Evolutionary conservation across 306 rosid genomes (phyloP), one percentile per base, ranked within the genome.

Genomic region (Carpinus fangiana): DNA sequence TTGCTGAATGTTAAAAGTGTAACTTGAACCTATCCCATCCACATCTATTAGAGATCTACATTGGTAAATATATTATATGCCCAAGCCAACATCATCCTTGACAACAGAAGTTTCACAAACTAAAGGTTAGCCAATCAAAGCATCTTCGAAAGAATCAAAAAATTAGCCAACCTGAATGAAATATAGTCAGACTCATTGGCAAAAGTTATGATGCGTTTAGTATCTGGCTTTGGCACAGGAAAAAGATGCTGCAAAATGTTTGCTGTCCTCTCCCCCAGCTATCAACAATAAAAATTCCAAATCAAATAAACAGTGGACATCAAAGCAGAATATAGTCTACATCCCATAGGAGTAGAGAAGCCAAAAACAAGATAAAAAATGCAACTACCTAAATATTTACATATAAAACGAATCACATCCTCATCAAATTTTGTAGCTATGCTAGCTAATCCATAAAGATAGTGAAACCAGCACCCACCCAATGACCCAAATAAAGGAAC

Each of bases 181-280:
- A 95, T 77, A 74, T 87, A 91, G 80, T 95, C 98, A 60, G 92
- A 90, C 76, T 86, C 85, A 86, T 95, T 95, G 41, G 93, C 82
- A 70, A 92, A 91, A 64, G 98, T 91, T 70, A 92, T 84, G 23
- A 95, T 85, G 28, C 98, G 97, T 73, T 93, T 95, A 3, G 96
- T 87, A 83, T 95, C 98, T 12, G 90, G 92, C 91, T 95, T 95
- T 56, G 99, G 98, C 82, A 90, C 91, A 0, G 97, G 98, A 78
- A 94, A 92, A 53, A 94, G 93, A 85, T 92, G 78, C 87, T 91
- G 92, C 78, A 95, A 83, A 85, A 95, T 87, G 85, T 87, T 95
- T 71, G 93, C 90, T 41, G 97, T 72, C 85, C 98, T 87, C 78
- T 88, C 93, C 78, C 98, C 97, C 54, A 92, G 83, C 98, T 95